Conservation (phyloP, 371 early-diverging fungal species). For the Circinella umbellata region DNA sequence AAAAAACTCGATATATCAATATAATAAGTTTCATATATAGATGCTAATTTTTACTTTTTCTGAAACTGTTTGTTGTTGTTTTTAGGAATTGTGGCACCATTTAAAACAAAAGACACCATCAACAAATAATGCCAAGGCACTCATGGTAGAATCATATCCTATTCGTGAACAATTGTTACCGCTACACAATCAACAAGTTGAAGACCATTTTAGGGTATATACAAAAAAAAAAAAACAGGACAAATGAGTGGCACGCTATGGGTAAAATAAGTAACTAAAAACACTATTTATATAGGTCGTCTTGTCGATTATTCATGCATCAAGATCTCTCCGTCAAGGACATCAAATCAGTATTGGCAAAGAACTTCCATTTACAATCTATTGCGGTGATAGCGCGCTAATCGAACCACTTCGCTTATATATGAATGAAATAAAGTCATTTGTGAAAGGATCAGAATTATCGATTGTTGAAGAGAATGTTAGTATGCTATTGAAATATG, state of each 20-base stretch:
- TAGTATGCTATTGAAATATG: too few relatives aligned
- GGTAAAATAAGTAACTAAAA: too few relatives aligned
- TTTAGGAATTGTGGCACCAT: slow-evolving; percentile 68
- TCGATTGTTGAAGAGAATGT: slow-evolving; percentile 28
- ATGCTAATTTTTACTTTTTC: background rate
- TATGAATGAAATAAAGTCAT: slow-evolving; percentile 44
- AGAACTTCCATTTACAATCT: slow-evolving; percentile 57
- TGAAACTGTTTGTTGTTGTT: background rate
- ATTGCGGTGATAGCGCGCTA: slow-evolving; percentile 39
- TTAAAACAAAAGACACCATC: slow-evolving; percentile 32
- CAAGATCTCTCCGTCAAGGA: slow-evolving; percentile 66
- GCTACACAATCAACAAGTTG: slow-evolving; percentile 51
- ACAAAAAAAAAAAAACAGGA: too few relatives aligned
- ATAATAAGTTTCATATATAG: too few relatives aligned
- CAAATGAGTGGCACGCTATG: too few relatives aligned
- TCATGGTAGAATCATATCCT: slow-evolving; percentile 66
- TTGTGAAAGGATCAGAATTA: slow-evolving; percentile 51
- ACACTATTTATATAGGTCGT: slow-evolving; percentile 32
- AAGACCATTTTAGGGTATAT: slow-evolving; percentile 60
- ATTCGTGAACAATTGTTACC: slow-evolving; percentile 30
- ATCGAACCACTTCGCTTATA: slow-evolving; percentile 44
- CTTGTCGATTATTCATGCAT: slow-evolving; percentile 64
- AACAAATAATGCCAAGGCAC: slow-evolving; percentile 34
- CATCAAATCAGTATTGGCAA: slow-evolving; percentile 60
- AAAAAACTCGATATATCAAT: background rate